Evolutionary conservation across 352 stramenopile species (phyloP).

Genomic region (Phytophthora citricola): DNA sequence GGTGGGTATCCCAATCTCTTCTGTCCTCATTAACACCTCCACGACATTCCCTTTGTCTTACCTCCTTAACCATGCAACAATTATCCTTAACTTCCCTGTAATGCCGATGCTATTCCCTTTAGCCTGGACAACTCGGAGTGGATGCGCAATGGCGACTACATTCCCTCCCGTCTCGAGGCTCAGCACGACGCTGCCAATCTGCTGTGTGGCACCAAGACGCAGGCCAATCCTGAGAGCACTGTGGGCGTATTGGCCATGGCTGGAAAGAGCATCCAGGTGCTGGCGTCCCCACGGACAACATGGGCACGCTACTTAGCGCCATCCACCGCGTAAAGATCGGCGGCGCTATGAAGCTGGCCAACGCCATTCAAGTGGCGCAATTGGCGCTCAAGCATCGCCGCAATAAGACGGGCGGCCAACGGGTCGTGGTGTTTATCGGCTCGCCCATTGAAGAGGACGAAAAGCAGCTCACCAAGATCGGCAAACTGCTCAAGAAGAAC

Average conservation of each 20-base stretch:
- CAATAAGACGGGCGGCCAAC: constrained; percentile 96
- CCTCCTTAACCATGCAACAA: background rate
- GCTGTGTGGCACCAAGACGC: constrained; percentile 96
- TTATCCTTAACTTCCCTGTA: constrained; percentile 4
- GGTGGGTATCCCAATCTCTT: constrained; percentile 44
- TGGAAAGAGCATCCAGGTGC: constrained; percentile 92
- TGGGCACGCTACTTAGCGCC: constrained; percentile 96
- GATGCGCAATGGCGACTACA: constrained; percentile 99
- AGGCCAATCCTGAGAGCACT: constrained; percentile 98
- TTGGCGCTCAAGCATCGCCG: constrained; percentile 98
- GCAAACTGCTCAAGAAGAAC: constrained; percentile 99
- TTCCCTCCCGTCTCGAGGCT: constrained; percentile 97
- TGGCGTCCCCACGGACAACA: constrained; percentile 97
- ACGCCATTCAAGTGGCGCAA: constrained; percentile 96
- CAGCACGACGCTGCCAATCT: constrained; percentile 99
- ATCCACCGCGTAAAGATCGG: constrained; percentile 93
- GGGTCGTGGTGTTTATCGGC: constrained; percentile 98
- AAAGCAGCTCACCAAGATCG: constrained; percentile 94
- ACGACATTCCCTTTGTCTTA: constrained; percentile 1
- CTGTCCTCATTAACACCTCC: background rate
- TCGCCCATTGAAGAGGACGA: constrained; percentile 93
- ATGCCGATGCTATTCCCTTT: constrained; percentile 11
- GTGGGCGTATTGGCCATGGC: constrained; percentile 97
- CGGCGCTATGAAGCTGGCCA: constrained; percentile 94
- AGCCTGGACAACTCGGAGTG: constrained; percentile 98